Evolutionary conservation across 192 early-diverging fungal species (phyloP).

Genomic region (Glomus cerebriforme): DNA sequence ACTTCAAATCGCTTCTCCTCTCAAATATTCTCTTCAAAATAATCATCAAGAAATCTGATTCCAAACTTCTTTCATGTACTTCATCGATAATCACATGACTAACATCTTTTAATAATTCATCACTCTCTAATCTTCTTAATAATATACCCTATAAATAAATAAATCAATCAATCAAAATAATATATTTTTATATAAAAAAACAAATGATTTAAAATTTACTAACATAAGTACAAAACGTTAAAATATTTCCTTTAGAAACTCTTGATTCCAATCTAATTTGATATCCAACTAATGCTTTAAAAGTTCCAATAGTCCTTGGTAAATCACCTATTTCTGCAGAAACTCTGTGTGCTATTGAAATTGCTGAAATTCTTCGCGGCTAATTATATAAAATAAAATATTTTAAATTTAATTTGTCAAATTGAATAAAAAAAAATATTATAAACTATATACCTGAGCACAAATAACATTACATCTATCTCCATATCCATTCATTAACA

Average conservation of each 20-base stretch:
- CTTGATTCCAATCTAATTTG: slow-evolving; percentile 68
- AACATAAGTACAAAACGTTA: slow-evolving; percentile 78
- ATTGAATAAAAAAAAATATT: slow-evolving; percentile 29
- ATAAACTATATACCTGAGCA: slow-evolving; percentile 60
- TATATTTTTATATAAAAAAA: not conserved
- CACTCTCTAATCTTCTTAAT: slow-evolving; percentile 64
- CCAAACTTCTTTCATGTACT: slow-evolving; percentile 75
- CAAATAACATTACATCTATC: slow-evolving; percentile 56
- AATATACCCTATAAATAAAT: slow-evolving; percentile 65
- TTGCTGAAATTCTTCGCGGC: slow-evolving; percentile 80
- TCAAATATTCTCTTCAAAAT: slow-evolving; percentile 58
- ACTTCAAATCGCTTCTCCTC: slow-evolving; percentile 52
- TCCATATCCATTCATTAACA: slow-evolving; percentile 44
- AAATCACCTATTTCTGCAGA: slow-evolving; percentile 71
- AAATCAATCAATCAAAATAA: not conserved
- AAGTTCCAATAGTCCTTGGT: slow-evolving; percentile 48
- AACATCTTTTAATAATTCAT: slow-evolving; percentile 57
- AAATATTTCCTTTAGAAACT: slow-evolving; percentile 53
- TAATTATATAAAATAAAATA: slow-evolving; percentile 15
- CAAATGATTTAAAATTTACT: not conserved
- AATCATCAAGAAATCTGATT: slow-evolving; percentile 76
- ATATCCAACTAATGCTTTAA: slow-evolving; percentile 69
- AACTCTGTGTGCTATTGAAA: slow-evolving; percentile 78
- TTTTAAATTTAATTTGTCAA: not conserved
- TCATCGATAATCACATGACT: slow-evolving; percentile 79